Percentiles rank a stretch among this genome's conserved stretches.
These are phyloP conservation scores for Pseudopyrenochaeta lycopersici DNA, from an alignment of 2,329 filamentous ascomycete genomes.

Conservation along the genomic window DNA sequence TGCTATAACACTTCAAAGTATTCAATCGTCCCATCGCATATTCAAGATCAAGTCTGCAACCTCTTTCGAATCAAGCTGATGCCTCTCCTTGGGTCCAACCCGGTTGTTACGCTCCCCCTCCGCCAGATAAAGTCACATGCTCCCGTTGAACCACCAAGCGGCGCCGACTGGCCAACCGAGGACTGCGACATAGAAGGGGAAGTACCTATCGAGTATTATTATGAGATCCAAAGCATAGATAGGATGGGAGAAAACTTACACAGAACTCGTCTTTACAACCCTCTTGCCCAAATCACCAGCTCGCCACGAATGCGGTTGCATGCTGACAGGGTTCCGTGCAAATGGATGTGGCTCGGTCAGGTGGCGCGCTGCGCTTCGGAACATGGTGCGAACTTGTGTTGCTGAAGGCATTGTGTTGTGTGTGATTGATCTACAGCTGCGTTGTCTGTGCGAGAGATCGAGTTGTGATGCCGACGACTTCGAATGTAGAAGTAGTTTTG, in stretches of 20 bases:
- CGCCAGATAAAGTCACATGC: conserved; percentile 38
- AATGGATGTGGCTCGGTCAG: conserved; percentile 49
- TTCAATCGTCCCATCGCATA: conserved; percentile 43
- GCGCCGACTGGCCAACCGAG: conserved; percentile 47
- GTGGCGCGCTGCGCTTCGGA: conserved; percentile 41
- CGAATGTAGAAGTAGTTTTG: neutral
- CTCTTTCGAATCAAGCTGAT: conserved; percentile 27
- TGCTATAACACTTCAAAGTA: neutral
- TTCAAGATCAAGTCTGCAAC: conserved; percentile 35
- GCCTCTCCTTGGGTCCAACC: neutral
- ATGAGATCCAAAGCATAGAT: neutral
- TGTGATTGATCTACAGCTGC: conserved; percentile 1
- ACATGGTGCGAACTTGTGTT: conserved; percentile 41
- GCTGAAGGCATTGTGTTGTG: conserved; percentile 39
- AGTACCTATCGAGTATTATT: conserved; percentile 28
- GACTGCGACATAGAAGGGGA: conserved; percentile 37
- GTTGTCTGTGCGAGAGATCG: neutral
- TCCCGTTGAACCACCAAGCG: conserved; percentile 34
- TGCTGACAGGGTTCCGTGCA: conserved; percentile 39
- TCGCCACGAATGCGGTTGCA: conserved; percentile 33
- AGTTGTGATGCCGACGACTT: conserved; percentile 1
- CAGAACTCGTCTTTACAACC: conserved; percentile 29
- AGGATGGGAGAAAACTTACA: conserved; percentile 28
- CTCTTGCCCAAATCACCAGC: conserved; percentile 32
- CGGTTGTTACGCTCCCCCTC: conserved; percentile 19